Conservation (phyloP, 352 stramenopile genomes). For the Phytopythium chamaehyphon region DNA sequence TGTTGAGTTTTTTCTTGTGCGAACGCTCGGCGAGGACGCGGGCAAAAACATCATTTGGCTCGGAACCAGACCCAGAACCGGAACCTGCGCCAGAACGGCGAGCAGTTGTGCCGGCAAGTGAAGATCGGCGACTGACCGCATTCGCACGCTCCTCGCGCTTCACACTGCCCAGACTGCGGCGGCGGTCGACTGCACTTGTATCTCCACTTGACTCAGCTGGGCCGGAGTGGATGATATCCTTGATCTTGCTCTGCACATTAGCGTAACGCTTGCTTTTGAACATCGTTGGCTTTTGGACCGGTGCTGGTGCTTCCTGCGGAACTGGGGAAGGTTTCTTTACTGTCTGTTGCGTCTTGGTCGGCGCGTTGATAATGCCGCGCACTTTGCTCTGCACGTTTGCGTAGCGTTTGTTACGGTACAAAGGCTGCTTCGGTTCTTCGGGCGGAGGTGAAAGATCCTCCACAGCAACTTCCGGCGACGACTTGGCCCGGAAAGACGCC, state of each 20-base stretch:
- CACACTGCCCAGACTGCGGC: slow-evolving; percentile 34
- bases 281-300: background rate
- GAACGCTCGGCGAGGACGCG: slow-evolving; percentile 10
- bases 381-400: slow-evolving; percentile 55
- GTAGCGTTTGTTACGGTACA: slow-evolving; percentile 33
- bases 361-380: slow-evolving; percentile 19
- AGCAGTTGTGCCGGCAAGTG: slow-evolving; percentile 12
- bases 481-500: slow-evolving; percentile 29
- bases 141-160: slow-evolving; percentile 10
- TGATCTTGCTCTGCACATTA: slow-evolving; percentile 10
- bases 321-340: no score
- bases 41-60: slow-evolving; percentile 25
- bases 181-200: slow-evolving; percentile 33
- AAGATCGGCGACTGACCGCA: slow-evolving; percentile 23
- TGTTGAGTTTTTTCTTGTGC: slow-evolving; percentile 42
- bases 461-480: slow-evolving; percentile 8
- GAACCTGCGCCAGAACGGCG: slow-evolving; percentile 13
- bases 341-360: background rate
- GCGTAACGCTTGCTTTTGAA: slow-evolving; percentile 9
- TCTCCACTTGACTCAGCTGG: slow-evolving; percentile 19
- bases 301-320: background rate
- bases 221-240: slow-evolving; percentile 1
- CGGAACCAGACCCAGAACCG: slow-evolving; percentile 20
- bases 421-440: slow-evolving; percentile 7
- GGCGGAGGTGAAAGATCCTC: background rate